Evolutionary conservation across 2,329 filamentous ascomycete species (phyloP).

Genomic region (Diaporthe destruens): DNA sequence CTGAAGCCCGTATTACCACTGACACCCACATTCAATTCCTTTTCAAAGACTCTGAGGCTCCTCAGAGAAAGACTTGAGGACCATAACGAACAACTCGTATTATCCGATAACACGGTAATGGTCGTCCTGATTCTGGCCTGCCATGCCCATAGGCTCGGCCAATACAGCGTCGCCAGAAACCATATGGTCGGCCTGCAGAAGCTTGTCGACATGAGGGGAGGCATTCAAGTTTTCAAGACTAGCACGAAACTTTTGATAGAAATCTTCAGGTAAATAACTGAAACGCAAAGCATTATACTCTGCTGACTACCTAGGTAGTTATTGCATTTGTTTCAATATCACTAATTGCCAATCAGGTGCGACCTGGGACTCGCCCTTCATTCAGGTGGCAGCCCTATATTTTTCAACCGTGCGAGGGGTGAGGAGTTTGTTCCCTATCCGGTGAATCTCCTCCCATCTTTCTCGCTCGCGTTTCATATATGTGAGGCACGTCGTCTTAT

Average conservation of each 20-base stretch:
- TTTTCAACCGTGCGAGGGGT: conserved; percentile 14
- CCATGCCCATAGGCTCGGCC: conserved; percentile 48
- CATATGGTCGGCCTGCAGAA: conserved; percentile 54
- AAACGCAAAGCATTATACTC: neutral
- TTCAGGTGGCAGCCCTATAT: conserved; percentile 9
- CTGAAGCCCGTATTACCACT: conserved; percentile 47
- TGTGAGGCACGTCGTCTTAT: neutral
- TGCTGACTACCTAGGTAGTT: no score
- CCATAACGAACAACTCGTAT: conserved; percentile 43
- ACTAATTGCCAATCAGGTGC: conserved; percentile 20
- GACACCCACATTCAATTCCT: conserved; percentile 44
- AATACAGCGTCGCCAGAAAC: conserved; percentile 47
- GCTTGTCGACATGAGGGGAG: conserved; percentile 54
- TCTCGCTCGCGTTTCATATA: neutral
- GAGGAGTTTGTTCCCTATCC: conserved; percentile 24
- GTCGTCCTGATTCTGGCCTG: conserved; percentile 50
- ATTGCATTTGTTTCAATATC: no score
- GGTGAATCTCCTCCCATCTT: neutral
- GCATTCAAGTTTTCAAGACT: conserved; percentile 48
- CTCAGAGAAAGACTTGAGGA: conserved; percentile 48
- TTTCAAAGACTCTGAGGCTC: conserved; percentile 16
- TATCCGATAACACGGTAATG: conserved; percentile 50
- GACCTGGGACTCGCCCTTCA: conserved; percentile 31
- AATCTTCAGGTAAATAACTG: conserved; percentile 47
- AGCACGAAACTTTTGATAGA: conserved; percentile 54